Percentiles rank a stretch among this genome's conserved stretches.
Evolutionary conservation across 2,329 filamentous ascomycete species (phyloP).

Genomic region (Sarocladiaceae sp.): DNA sequence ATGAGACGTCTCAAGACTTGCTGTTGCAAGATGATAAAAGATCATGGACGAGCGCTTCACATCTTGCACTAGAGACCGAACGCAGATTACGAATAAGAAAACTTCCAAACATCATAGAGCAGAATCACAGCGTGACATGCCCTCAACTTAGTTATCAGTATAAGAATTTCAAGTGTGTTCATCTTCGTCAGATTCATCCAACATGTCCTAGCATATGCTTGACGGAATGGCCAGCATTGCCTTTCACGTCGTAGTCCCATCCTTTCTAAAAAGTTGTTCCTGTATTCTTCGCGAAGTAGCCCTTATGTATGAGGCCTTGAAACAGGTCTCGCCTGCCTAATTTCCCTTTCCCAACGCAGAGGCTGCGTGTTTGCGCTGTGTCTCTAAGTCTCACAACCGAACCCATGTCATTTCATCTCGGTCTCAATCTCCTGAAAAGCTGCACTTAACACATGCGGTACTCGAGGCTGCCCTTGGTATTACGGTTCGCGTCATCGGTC

Average conservation of each 20-base stretch:
- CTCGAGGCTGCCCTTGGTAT: slow-evolving; percentile 63
- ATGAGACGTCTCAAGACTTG: background rate
- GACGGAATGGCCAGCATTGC: background rate
- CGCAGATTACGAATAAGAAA: background rate
- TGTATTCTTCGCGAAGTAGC: background rate
- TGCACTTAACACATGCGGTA: slow-evolving; percentile 71
- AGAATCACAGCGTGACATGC: background rate
- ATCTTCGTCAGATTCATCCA: slow-evolving; percentile 7
- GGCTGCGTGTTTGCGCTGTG: no score
- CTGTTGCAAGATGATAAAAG: no score
- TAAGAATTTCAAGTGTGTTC: no score
- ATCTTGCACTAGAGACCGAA: background rate
- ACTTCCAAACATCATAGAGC: background rate
- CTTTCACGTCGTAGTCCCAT: background rate
- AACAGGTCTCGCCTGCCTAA: background rate
- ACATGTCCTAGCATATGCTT: slow-evolving; percentile 4
- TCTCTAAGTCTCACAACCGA: no score
- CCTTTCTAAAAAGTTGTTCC: background rate
- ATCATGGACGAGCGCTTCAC: no score
- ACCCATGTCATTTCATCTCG: background rate
- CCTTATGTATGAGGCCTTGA: background rate
- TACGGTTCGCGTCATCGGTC: slow-evolving; percentile 67
- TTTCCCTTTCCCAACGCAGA: no score
- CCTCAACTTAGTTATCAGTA: no score
- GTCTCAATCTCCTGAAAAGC: background rate